phyloP scores from a whole-genome alignment of 129 eudicot species.

The Arctium lappa region DNA sequence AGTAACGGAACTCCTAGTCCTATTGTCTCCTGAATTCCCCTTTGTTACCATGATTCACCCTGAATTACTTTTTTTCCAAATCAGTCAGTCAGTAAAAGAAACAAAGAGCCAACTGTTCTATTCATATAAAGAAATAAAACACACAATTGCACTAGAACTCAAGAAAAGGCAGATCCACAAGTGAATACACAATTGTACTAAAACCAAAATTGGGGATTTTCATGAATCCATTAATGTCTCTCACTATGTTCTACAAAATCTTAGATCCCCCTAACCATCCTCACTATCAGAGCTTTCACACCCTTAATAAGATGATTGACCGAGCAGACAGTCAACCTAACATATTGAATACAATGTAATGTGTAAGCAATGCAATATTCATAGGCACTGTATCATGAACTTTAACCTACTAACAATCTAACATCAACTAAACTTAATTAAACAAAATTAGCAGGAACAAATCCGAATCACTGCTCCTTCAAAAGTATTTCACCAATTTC shows the following conservation, averaged over 20 bases:
- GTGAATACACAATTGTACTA: not conserved
- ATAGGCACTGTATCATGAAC: not conserved
- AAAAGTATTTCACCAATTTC: not conserved
- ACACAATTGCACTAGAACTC: conserved; percentile 9
- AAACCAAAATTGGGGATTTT: not conserved
- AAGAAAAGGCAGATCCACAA: not conserved
- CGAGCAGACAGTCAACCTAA: not conserved
- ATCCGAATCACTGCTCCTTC: not conserved
- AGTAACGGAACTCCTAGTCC: conserved; percentile 74
- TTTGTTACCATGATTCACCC: conserved; percentile 75
- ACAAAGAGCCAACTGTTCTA: not conserved
- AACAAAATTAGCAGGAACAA: conserved; percentile 4
- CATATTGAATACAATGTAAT: not conserved
- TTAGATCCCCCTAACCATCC: conserved; percentile 3
- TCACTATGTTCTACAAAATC: not conserved
- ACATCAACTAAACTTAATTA: not conserved
- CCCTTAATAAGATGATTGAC: not conserved
- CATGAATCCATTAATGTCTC: conserved; percentile 11
- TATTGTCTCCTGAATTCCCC: conserved; percentile 53
- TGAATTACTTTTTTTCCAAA: conserved; percentile 28
- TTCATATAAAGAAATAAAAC: conserved; percentile 6
- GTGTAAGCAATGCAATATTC: conserved; percentile 10
- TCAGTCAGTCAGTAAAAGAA: conserved; percentile 1
- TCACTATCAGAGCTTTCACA: not conserved
- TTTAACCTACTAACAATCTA: not conserved